Evolutionary conservation across 2,329 filamentous ascomycete genomes (phyloP).

Genomic region (Arthrobotrys entomopaga): DNA sequence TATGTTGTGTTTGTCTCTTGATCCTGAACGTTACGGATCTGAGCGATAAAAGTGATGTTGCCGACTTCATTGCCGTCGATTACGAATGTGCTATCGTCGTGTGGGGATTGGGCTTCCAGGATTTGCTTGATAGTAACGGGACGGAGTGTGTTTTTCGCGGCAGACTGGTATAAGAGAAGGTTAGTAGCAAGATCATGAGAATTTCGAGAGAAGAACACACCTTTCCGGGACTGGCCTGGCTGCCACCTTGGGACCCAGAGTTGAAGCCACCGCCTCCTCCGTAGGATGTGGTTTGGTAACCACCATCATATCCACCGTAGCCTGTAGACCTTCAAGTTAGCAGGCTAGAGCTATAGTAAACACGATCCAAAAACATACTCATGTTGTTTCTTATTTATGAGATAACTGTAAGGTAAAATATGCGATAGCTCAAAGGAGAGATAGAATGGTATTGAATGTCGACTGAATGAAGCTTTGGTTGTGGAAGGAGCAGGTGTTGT

Average conservation of each 20-base stretch:
- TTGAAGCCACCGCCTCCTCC: slow-evolving; percentile 56
- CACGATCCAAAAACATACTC: slow-evolving; percentile 25
- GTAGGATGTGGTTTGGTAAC: slow-evolving; percentile 48
- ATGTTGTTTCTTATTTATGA: slow-evolving; percentile 15
- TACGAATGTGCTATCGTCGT: slow-evolving; percentile 79
- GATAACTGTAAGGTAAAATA: neutral
- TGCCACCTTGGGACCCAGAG: slow-evolving; percentile 57
- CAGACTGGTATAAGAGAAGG: slow-evolving; percentile 10
- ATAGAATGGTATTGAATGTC: neutral
- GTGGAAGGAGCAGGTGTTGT: slow-evolving; percentile 9
- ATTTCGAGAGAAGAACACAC: slow-evolving; percentile 23
- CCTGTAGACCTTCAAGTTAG: slow-evolving; percentile 32
- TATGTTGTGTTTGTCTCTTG: slow-evolving; percentile 93
- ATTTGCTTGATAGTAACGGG: slow-evolving; percentile 97
- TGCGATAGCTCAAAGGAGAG: neutral
- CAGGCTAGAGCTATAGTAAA: neutral
- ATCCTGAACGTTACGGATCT: slow-evolving; percentile 85
- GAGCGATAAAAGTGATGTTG: slow-evolving; percentile 85
- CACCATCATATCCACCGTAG: slow-evolving; percentile 56
- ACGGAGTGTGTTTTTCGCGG: slow-evolving; percentile 74
- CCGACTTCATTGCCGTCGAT: slow-evolving; percentile 78
- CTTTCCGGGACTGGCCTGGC: slow-evolving; percentile 58
- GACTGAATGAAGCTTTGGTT: slow-evolving; percentile 2
- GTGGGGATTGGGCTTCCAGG: slow-evolving; percentile 80
- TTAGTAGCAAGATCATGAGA: slow-evolving; percentile 5